Evolutionary conservation across 1,284 basidiomycete species (phyloP), one percentile per base, ranked within the genome.

Genomic region (Wolfiporia cocos): DNA sequence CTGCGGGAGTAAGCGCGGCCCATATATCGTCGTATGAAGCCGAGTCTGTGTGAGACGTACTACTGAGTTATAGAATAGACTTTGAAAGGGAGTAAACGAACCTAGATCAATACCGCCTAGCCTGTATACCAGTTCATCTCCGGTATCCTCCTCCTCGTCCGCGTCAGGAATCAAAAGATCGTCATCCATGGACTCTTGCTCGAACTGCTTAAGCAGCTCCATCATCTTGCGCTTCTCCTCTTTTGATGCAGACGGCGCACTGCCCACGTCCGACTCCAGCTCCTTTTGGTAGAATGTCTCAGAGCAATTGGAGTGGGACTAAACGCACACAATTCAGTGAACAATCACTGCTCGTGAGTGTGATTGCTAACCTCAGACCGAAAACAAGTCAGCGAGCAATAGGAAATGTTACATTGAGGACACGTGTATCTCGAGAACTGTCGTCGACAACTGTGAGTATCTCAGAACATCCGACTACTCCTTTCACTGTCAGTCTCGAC

Each of bases 381-480:
- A 62, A 87, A 92, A 59, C 88, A 92, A 11, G 68, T 67, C 30
- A 91, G 59, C 14, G 85, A 86, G 63, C 88, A 92, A 53, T 91
- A 91, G 0, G 74, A 74, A 12, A 85, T 63, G 55, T 91, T 91
- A 65, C 89, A 92, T 15, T 68, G 68, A 21, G 89, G 83, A 50
- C 88, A 92, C 0, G 78, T 82, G 59, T 92, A 92, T 54, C 78
- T 79, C 7, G 83, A 75, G 51, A 86, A 72, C 56, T 88, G 84
- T 54, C 81, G 71, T 30, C 70, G 70, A 65, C 87, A 91, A 57
- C 88, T 91, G 43, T 42, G 41, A 52, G 46, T 36, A 39, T 36
- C 44, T 45, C 34, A 51, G 43, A 32, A 23, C 31, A 33, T 24
- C 14, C 11, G 33, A 34, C 17, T 37, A 22, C n/a, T n/a, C n/a